Evolutionary conservation across 305 asterid species (phyloP).

Genomic region (Fraxinus nigra): DNA sequence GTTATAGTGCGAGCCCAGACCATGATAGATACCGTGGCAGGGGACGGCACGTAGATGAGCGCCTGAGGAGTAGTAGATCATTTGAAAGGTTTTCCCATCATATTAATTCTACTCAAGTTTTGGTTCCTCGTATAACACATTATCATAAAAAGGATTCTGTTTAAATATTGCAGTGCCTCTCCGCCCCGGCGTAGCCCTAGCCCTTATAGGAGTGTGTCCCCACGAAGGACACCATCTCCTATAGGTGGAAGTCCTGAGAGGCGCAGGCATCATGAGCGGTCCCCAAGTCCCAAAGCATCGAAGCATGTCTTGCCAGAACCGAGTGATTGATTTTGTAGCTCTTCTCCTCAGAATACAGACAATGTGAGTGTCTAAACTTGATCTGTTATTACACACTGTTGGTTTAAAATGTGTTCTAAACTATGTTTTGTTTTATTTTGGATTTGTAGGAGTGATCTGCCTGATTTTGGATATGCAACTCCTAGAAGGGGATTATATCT

Average conservation of each 20-base stretch:
- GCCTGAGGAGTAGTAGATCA: conserved; percentile 21
- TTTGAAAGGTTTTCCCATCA: conserved; percentile 24
- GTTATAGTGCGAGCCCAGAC: conserved; percentile 21
- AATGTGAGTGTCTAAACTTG: not conserved
- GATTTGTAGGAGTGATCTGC: conserved; percentile 21
- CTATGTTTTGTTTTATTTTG: not conserved
- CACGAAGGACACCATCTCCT: conserved; percentile 21
- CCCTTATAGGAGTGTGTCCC: conserved; percentile 18
- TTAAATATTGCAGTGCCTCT: conserved; percentile 13
- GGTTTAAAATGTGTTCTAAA: not conserved
- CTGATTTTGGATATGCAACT: conserved; percentile 1
- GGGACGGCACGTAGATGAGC: conserved; percentile 20
- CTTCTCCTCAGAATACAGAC: not conserved
- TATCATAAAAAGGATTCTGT: not conserved
- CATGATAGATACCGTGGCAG: conserved; percentile 16
- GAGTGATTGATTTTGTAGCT: conserved; percentile 11
- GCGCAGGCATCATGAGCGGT: not conserved
- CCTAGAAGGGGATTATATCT: conserved; percentile 3
- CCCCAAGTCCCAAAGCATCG: conserved; percentile 13
- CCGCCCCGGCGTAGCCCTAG: conserved; percentile 15
- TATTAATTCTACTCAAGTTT: not conserved
- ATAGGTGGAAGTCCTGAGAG: conserved; percentile 10
- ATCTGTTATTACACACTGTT: not conserved
- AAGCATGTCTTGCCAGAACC: not conserved
- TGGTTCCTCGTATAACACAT: not conserved